Evolutionary conservation across 192 early-diverging fungal genomes (phyloP).

Genomic region (Funneliformis geosporum): DNA sequence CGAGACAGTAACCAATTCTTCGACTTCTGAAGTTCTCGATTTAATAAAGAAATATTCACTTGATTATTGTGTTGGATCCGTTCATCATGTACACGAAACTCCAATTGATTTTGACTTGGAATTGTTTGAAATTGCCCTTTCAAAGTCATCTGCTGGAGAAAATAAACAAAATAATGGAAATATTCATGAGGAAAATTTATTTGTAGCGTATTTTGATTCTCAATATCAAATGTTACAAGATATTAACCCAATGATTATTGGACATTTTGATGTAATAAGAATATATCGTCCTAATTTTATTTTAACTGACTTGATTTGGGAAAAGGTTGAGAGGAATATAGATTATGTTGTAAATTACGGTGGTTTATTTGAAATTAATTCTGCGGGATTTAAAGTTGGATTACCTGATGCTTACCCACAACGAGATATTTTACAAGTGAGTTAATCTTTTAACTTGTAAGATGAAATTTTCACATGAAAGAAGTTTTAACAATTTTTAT

Average conservation of each 20-base stretch:
- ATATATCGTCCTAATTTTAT: slow-evolving; percentile 59
- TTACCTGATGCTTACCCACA: slow-evolving; percentile 86
- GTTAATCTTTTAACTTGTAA: slow-evolving; percentile 4
- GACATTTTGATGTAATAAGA: slow-evolving; percentile 93
- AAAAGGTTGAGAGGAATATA: slow-evolving; percentile 76
- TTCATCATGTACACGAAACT: slow-evolving; percentile 83
- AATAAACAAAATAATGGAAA: not conserved
- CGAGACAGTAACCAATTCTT: slow-evolving; percentile 68
- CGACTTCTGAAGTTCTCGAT: slow-evolving; percentile 4
- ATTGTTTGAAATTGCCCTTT: slow-evolving; percentile 55
- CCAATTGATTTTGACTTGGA: slow-evolving; percentile 83
- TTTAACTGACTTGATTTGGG: slow-evolving; percentile 43
- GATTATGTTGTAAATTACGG: slow-evolving; percentile 77
- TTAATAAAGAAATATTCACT: slow-evolving; percentile 36
- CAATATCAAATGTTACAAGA: slow-evolving; percentile 75
- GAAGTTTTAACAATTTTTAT: not conserved
- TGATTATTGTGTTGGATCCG: slow-evolving; percentile 90
- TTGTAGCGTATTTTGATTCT: slow-evolving; percentile 82
- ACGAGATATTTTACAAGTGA: slow-evolving; percentile 76
- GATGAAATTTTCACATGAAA: not conserved
- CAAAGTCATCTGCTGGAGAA: not conserved
- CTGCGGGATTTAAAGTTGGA: slow-evolving; percentile 90
- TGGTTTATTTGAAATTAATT: slow-evolving; percentile 92
- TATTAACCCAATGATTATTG: slow-evolving; percentile 83
- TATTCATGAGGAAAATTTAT: slow-evolving; percentile 50